phyloP scores from a whole-genome alignment of 345 rosid genomes.

The Punica granatum region DNA sequence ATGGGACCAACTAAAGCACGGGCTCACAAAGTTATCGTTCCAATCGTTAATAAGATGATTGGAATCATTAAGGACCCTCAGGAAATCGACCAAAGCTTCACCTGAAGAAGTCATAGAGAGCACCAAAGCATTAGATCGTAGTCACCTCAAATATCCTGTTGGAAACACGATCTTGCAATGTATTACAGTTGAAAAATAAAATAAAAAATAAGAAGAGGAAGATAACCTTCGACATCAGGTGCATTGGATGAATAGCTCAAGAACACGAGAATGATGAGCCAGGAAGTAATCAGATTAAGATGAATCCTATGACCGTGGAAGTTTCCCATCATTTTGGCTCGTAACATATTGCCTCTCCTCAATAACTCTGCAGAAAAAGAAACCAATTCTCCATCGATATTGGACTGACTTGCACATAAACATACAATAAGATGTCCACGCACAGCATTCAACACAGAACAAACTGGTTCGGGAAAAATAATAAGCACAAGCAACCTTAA shows the following conservation, averaged over 20 bases:
- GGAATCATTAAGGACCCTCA: conserved; percentile 49
- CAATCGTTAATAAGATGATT: conserved; percentile 39
- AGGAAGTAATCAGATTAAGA: conserved; percentile 23
- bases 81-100: conserved; percentile 60
- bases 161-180: background rate
- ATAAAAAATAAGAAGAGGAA: background rate
- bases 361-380: conserved; percentile 14
- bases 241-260: conserved; percentile 34
- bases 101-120: conserved; percentile 27
- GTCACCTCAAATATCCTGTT: background rate
- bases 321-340: conserved; percentile 13
- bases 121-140: background rate
- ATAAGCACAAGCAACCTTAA: background rate
- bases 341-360: conserved; percentile 21
- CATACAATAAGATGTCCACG: too few relatives aligned
- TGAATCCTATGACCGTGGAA: conserved; percentile 19
- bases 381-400: background rate
- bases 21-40: conserved; percentile 59
- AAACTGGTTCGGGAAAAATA: background rate
- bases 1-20: conserved; percentile 86
- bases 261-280: conserved; percentile 31
- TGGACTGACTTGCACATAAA: background rate
- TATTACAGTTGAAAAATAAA: too few relatives aligned
- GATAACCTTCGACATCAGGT: conserved; percentile 68
- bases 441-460: background rate